Evolutionary conservation across 345 rosid genomes (phyloP).

Genomic region (Microcos paniculata): DNA sequence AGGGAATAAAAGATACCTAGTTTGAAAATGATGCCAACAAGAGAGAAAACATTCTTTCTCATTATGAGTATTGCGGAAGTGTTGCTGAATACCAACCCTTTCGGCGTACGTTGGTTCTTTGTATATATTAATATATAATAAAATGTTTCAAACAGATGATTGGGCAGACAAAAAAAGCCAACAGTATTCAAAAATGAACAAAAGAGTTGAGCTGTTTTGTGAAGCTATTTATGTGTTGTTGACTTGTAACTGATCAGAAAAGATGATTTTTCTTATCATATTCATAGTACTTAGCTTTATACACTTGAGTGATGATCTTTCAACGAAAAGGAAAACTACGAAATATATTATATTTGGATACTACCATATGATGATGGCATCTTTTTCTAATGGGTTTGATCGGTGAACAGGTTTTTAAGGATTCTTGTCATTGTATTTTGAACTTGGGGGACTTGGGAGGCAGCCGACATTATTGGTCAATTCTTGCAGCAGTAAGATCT

Average conservation of each 20-base stretch:
- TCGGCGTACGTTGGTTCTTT: neutral
- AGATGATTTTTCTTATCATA: neutral
- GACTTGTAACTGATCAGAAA: neutral
- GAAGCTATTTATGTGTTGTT: constrained; percentile 6
- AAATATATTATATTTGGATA: neutral
- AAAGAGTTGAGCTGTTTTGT: neutral
- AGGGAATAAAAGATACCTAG: neutral
- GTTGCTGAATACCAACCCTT: neutral
- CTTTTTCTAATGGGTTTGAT: neutral
- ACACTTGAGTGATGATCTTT: neutral
- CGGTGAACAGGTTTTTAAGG: neutral
- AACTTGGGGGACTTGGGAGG: neutral
- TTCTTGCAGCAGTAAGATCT: neutral
- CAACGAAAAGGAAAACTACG: neutral
- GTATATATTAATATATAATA: neutral
- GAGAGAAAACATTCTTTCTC: neutral
- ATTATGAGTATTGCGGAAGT: neutral
- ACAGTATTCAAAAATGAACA: neutral
- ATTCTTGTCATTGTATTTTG: constrained; percentile 6
- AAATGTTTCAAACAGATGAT: neutral
- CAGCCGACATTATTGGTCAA: constrained; percentile 24
- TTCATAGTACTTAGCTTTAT: neutral
- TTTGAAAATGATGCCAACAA: neutral
- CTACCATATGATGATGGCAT: neutral
- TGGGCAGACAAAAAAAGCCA: neutral